phyloP scores from a whole-genome alignment of 495 filamentous ascomycete genomes.

The Neurospora sp. region DNA sequence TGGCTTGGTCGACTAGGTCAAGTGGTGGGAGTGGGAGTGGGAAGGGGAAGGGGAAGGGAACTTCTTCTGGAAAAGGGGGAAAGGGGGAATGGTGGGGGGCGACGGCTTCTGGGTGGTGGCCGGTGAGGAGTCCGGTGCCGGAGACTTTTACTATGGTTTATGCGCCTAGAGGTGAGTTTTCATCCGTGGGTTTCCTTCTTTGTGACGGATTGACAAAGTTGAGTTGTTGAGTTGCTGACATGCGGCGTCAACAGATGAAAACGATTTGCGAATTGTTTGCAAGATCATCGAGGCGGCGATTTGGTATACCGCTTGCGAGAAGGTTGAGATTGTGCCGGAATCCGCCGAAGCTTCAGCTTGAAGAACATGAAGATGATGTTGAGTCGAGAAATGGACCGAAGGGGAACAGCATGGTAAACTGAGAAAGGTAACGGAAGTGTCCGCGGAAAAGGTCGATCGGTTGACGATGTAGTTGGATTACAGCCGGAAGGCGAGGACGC shows the following conservation, averaged over 20 bases:
- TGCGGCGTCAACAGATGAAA: slow-evolving; percentile 29
- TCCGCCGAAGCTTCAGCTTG: background rate
- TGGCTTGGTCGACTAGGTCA: slow-evolving; percentile 42
- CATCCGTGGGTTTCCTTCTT: too few relatives aligned
- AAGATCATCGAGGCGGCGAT: slow-evolving; percentile 61
- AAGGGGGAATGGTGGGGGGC: background rate
- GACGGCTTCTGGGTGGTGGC: background rate
- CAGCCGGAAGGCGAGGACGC: background rate
- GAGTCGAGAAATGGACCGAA: background rate
- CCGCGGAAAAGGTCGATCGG: background rate
- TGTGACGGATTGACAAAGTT: too few relatives aligned
- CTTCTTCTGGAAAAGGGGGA: background rate
- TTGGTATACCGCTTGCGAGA: slow-evolving; percentile 43
- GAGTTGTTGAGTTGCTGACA: slow-evolving; percentile 1
- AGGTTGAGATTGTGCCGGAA: slow-evolving; percentile 25
- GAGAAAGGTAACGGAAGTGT: too few relatives aligned
- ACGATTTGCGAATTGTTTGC: slow-evolving; percentile 58
- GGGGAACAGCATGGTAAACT: too few relatives aligned
- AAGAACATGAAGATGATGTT: background rate
- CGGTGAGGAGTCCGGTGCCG: slow-evolving; percentile 47
- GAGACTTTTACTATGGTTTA: slow-evolving; percentile 73
- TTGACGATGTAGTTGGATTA: background rate
- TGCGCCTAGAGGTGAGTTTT: slow-evolving; percentile 48
- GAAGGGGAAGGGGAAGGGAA: background rate
- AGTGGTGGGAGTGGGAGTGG: background rate